Conservation (phyloP, 352 stramenopile species). For the Globisporangium radiosum region DNA sequence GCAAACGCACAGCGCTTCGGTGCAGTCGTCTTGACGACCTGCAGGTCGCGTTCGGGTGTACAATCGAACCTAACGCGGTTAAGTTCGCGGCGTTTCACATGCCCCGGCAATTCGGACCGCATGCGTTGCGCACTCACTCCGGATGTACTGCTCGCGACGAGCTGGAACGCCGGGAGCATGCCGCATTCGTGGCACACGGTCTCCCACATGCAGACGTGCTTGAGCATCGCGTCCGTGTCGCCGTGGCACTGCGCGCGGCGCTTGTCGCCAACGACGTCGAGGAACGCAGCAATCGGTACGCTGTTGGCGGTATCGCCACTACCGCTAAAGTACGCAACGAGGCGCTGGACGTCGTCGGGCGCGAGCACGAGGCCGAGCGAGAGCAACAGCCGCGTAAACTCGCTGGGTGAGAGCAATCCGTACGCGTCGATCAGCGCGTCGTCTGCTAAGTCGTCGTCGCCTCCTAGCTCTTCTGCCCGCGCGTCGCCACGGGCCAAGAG, state of each 20-base stretch:
- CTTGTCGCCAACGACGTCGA: constrained; percentile 77
- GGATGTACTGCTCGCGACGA: constrained; percentile 44
- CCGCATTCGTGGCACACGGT: constrained; percentile 88
- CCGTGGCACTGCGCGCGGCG: constrained; percentile 53
- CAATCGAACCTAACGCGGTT: constrained; percentile 37
- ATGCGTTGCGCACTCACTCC: constrained; percentile 27
- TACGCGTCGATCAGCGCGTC: constrained; percentile 58
- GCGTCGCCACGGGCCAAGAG: constrained; percentile 35
- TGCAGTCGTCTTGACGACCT: constrained; percentile 39
- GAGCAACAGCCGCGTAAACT: constrained; percentile 52
- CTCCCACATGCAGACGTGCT: constrained; percentile 87
- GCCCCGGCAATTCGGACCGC: constrained; percentile 60
- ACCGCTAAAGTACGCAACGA: constrained; percentile 85
- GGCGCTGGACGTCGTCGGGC: constrained; percentile 62
- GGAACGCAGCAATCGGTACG: constrained; percentile 76
- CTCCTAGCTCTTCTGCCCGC: background rate
- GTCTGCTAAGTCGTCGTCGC: constrained; percentile 42
- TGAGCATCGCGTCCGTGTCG: constrained; percentile 69
- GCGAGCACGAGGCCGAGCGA: constrained; percentile 80
- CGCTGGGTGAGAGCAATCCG: constrained; percentile 33
- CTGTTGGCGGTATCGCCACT: constrained; percentile 39
- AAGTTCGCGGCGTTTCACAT: constrained; percentile 54
- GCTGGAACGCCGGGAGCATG: constrained; percentile 87
- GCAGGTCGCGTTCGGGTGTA: constrained; percentile 62
- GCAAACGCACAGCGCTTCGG: constrained; percentile 52